Conservation (phyloP, 2,329 filamentous ascomycete genomes). For the Sporothrix pseudoabietina region DNA sequence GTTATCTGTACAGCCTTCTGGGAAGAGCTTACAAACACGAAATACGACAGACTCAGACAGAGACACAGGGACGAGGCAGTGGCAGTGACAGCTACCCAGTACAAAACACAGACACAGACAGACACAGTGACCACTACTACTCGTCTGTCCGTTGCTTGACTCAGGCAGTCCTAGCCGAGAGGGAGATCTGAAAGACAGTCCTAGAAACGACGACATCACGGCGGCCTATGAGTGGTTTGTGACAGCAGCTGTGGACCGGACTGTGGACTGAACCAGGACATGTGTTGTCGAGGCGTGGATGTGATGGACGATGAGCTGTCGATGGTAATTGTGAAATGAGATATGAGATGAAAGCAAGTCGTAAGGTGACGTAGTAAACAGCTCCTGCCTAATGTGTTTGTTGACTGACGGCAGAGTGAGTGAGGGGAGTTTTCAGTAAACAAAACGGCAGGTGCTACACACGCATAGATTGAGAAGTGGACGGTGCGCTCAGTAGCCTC, state of each 20-base stretch:
- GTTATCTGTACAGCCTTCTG: no score
- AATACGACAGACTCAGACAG: not conserved
- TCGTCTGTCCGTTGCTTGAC: not conserved
- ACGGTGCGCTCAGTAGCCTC: not conserved
- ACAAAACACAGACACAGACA: no score
- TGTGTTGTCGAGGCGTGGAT: not conserved
- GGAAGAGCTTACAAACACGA: not conserved
- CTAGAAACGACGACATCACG: slow-evolving; percentile 2
- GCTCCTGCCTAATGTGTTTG: not conserved
- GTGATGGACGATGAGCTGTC: not conserved
- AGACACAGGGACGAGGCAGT: not conserved
- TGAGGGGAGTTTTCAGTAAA: not conserved
- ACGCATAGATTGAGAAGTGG: not conserved
- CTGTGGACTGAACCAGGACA: not conserved
- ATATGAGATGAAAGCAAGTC: not conserved
- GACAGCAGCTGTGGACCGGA: not conserved
- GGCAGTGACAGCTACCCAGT: no score
- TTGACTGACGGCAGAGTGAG: not conserved
- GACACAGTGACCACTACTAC: not conserved
- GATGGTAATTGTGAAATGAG: not conserved
- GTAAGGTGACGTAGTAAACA: not conserved
- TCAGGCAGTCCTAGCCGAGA: slow-evolving; percentile 2
- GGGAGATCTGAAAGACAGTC: not conserved
- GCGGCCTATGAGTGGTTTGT: slow-evolving; percentile 1
- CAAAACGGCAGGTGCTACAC: not conserved